Base-by-base conservation (phyloP, 2,329 filamentous ascomycete species). In the Aspergillus viridinutans region DNA sequence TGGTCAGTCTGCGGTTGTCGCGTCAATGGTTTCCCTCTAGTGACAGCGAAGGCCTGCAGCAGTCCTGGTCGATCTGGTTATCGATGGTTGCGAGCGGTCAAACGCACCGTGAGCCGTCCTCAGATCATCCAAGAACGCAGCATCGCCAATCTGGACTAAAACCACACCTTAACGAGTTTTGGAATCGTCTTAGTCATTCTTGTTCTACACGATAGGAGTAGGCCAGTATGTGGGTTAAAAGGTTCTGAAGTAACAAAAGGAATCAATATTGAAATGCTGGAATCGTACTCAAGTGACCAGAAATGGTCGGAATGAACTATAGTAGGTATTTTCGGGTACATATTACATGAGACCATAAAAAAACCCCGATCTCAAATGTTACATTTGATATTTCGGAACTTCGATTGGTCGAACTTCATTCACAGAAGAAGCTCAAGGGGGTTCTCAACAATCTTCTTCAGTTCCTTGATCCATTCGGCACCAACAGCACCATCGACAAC, bases 361-460 rank as follows among this genome's bases (percentile, higher is more conserved):
- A 55, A 57, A 53, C 51, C 56, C 61, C 55, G 50, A 54, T 61
- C 56, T 53, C 61, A 58, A 55, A 61, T 60, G 53, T 50, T 48
- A 55, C 50, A 59, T 49, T 56, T 54, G 52, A 53, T 56, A 54
- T 48, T 55, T 61, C 58, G 51, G 55, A 40, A 49, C 48, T 43
- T 40, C 57, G 54, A 49, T 54, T 48, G 45, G 42, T 49, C 53
- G 50, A 49, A 53, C 58, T 38, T 38, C 55, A 58, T 57, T 82
- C 88, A 99, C 78, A 99, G 84, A 76, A 99, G 82, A 67, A 99
- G 84, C 81, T 96, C 90, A 67, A 99, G 84, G 65, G 94, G 94
- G 84, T 96, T 97, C 87, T 99, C 94, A 59, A 99, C 82, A 53
- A 92, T 90, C 85, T 92, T 93, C 89, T 99, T 99, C 76, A 99